Conservation (phyloP, 345 rosid genomes). For the Pistacia vera region DNA sequence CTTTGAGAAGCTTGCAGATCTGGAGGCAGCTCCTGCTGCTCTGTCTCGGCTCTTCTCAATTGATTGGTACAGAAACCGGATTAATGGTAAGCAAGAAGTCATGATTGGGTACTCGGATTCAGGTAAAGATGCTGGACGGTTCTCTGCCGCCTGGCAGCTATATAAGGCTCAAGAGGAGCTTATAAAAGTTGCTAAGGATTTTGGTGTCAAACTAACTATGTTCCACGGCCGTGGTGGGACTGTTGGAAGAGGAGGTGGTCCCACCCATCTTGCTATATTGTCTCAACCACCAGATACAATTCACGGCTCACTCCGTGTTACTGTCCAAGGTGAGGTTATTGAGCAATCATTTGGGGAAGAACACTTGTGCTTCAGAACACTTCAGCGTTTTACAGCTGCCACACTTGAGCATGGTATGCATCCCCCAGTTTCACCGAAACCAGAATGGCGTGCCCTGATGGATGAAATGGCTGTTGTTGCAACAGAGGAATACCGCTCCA, state of each 20-base stretch:
- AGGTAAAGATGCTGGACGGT: constrained; percentile 95
- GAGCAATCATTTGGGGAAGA: constrained; percentile 97
- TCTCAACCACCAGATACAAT: constrained; percentile 99
- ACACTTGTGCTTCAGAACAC: constrained; percentile 91
- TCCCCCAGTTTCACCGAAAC: constrained; percentile 90
- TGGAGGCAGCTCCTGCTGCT: constrained; percentile 98
- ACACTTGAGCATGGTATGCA: constrained; percentile 97
- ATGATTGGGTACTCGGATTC: constrained; percentile 99
- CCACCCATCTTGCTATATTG: constrained; percentile 96
- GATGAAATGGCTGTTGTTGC: constrained; percentile 94
- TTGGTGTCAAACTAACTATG: constrained; percentile 92
- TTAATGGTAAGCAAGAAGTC: constrained; percentile 96
- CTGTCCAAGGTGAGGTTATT: constrained; percentile 97
- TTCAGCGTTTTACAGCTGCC: constrained; percentile 97
- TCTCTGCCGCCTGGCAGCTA: constrained; percentile 98
- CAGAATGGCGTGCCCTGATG: constrained; percentile 90
- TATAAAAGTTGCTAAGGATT: constrained; percentile 80
- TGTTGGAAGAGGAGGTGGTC: constrained; percentile 99
- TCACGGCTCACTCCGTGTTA: constrained; percentile 90
- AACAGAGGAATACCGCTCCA: constrained; percentile 87
- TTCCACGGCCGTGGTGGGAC: constrained; percentile 99
- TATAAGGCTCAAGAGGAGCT: constrained; percentile 99
- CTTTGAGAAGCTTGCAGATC: constrained; percentile 97
- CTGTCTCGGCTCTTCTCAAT: constrained; percentile 85
- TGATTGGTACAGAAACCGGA: constrained; percentile 89